These are phyloP conservation scores for Myxozyma vanderwaltii DNA, from an alignment of 805 yeast species.

Conservation along the genomic window DNA sequence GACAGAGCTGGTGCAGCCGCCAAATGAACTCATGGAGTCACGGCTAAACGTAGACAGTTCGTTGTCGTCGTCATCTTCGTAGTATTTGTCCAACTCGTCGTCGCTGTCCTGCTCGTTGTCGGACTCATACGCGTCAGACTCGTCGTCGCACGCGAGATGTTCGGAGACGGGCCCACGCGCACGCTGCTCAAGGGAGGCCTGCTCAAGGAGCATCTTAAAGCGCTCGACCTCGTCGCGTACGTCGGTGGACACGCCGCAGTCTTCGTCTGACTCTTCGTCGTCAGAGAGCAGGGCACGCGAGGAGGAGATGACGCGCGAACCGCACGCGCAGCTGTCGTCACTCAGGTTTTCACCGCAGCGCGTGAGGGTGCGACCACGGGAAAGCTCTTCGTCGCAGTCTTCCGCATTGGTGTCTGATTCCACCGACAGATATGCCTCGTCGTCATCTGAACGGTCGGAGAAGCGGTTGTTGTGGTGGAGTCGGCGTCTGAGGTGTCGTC, in stretches of 20 bases:
- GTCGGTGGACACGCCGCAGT: conserved; percentile 1
- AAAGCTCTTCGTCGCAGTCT: neutral
- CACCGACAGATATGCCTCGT: conserved; percentile 1
- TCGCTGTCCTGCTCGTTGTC: conserved; percentile 6
- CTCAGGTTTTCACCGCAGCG: conserved; percentile 16
- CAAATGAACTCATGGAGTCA: neutral
- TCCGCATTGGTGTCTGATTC: neutral
- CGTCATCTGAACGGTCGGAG: conserved; percentile 25
- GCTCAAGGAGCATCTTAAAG: conserved; percentile 14
- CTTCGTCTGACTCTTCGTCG: conserved; percentile 6
- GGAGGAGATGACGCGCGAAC: conserved; percentile 13
- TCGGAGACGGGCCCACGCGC: neutral
- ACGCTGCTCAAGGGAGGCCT: conserved; percentile 10
- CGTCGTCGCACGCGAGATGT: conserved; percentile 7
- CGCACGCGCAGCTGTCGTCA: conserved; percentile 4
- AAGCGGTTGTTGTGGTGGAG: conserved; percentile 17
- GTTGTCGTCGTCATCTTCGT: conserved; percentile 1
- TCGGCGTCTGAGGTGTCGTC: conserved; percentile 6
- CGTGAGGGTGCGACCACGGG: conserved; percentile 17
- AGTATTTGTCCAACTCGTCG: neutral
- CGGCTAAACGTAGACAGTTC: neutral
- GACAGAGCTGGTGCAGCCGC: neutral
- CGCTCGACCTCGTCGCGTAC: conserved; percentile 19
- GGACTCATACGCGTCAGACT: conserved; percentile 1
- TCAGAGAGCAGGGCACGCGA: conserved; percentile 16